Base-by-base conservation (phyloP, 495 filamentous ascomycete genomes). In the Cenococcum geophilum region DNA sequence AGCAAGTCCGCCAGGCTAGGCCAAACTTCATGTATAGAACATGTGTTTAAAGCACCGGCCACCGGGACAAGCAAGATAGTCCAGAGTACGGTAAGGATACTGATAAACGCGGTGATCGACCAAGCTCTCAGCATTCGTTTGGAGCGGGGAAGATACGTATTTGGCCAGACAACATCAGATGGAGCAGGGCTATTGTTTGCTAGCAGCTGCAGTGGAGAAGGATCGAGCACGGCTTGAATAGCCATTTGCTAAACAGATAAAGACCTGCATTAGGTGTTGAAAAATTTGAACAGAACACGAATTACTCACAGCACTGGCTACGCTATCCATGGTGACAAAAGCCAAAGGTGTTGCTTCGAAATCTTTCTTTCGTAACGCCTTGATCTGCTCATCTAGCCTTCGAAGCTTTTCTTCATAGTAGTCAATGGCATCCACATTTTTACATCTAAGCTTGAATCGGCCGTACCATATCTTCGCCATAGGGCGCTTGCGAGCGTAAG, bases 251-350 rank as follows among this genome's bases (percentile, higher is more conserved):
- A 56, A 10, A 45, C 6, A 32, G 27, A 32, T 6, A 6, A 32
- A 5, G n/a, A 1, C 35, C 52, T 65, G 27, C 6, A 16, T 32
- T 6, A 52, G 49, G 10, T n/a, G 1, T 1, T 20, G 18, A 27
- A 20, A 63, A 54, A 1, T 63, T 0, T 52, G 2, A 2, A 49
- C 11, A 10, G 5, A 1, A 40, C 23, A 52, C 18, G 10, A 11
- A n/a, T 32, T 32, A 67, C 71, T 72, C 70, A 73, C 71, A 59
- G 81, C 84, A 22, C 91, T 84, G n/a, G 90, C 87, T 61, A 92
- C 90, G 18, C 91, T 95, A 72, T 96, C 86, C 88, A 99, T 91
- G 0, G 95, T 97, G 35, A 99, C 90, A 72, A 97, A 97, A 6
- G 95, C 95, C 36, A 95, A 77, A 45, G 91, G 84, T 0, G 84